Evolutionary conservation across 805 yeast species (phyloP).

Genomic region (Metschnikowia hibisci): DNA sequence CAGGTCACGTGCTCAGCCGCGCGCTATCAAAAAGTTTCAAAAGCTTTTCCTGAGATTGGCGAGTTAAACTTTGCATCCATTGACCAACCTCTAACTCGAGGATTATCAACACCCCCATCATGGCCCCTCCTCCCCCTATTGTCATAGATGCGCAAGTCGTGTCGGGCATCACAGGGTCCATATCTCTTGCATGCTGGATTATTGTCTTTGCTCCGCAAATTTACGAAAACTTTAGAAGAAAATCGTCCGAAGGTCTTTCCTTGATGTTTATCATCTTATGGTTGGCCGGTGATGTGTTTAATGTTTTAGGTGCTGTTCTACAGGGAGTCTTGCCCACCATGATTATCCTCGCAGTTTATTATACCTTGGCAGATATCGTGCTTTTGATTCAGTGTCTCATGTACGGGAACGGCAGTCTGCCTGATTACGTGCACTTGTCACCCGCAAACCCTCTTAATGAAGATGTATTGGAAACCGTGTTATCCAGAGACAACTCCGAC

Average conservation of each 20-base stretch:
- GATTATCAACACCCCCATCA: conserved; percentile 6
- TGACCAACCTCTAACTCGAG: no score
- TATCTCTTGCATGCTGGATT: conserved; percentile 96
- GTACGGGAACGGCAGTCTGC: conserved; percentile 61
- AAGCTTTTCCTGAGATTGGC: background rate
- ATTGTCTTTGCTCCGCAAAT: conserved; percentile 97
- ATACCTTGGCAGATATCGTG: conserved; percentile 85
- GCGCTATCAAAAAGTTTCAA: conserved; percentile 4
- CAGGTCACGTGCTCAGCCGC: conserved; percentile 4
- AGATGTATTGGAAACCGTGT: conserved; percentile 59
- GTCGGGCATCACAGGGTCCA: conserved; percentile 78
- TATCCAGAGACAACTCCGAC: conserved; percentile 37
- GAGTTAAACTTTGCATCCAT: no score
- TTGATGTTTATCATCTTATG: conserved; percentile 81
- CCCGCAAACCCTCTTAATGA: conserved; percentile 85
- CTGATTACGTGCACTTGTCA: conserved; percentile 75
- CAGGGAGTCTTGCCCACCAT: conserved; percentile 93
- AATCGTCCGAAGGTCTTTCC: conserved; percentile 87
- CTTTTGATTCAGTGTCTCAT: conserved; percentile 77
- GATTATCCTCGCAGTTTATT: conserved; percentile 88
- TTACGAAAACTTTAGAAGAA: conserved; percentile 81
- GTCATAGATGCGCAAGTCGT: conserved; percentile 65
- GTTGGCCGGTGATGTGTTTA: conserved; percentile 92
- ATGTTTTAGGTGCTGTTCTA: conserved; percentile 83
- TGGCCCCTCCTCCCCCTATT: conserved; percentile 65